A percentile compares a stretch with the other conserved stretches of the same genome.
phyloP scores from a whole-genome alignment of 257 asterid genomes.

The Solanum infundibuliforme region DNA sequence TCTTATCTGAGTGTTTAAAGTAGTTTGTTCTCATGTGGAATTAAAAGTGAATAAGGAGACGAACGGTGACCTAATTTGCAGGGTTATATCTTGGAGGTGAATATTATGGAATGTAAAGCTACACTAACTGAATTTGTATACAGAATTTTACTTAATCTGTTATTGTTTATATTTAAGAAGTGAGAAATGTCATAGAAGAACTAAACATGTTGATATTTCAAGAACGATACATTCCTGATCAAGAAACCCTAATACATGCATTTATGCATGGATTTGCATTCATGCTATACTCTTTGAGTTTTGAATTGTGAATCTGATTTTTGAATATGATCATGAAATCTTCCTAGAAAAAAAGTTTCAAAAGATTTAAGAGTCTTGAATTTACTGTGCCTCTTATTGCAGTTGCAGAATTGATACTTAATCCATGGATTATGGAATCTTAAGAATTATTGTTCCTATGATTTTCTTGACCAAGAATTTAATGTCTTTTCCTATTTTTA shows the following conservation, averaged over 20 bases:
- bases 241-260: not conserved
- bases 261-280: not conserved
- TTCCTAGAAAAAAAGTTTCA: not conserved
- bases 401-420: not conserved
- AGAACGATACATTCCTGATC: not conserved
- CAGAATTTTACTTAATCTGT: not conserved
- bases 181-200: not conserved
- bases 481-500: not conserved
- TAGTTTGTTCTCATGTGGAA: not conserved
- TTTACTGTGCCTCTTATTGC: not conserved
- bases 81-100: not conserved
- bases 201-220: not conserved
- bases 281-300: not conserved
- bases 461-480: not conserved
- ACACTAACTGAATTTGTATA: not conserved
- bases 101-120: not conserved
- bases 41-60: not conserved
- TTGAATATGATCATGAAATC: not conserved
- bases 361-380: not conserved
- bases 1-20: not conserved
- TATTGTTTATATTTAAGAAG: not conserved
- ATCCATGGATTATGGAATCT: not conserved
- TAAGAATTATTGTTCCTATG: not conserved
- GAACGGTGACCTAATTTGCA: not conserved
- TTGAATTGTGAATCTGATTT: not conserved